These are phyloP conservation scores for Populus tomentosa DNA, from an alignment of 441 rosid genomes.

Conservation along the genomic window DNA sequence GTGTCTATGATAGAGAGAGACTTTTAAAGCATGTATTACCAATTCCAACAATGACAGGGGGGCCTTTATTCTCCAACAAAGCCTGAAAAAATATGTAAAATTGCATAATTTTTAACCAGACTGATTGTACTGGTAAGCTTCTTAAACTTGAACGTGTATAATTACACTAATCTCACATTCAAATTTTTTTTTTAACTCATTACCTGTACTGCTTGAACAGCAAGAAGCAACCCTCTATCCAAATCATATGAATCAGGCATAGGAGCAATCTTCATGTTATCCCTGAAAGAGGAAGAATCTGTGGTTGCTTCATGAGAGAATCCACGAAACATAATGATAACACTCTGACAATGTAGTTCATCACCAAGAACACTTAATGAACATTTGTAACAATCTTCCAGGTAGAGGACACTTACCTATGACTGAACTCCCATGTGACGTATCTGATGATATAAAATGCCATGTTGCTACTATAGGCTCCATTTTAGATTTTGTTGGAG, in stretches of 20 bases:
- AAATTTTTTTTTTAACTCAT: conserved; percentile 10
- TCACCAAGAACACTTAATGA: background rate
- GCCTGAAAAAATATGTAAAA: conserved; percentile 52
- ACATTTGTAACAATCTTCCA: conserved; percentile 3
- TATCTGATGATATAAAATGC: conserved; percentile 62
- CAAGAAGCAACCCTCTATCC: conserved; percentile 97
- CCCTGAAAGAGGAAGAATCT: conserved; percentile 98
- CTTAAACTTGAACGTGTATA: background rate
- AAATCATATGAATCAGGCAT: conserved; percentile 97
- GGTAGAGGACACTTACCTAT: conserved; percentile 56
- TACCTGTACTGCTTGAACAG: conserved; percentile 99
- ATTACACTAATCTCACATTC: background rate
- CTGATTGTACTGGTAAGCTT: conserved; percentile 7
- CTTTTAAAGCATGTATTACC: conserved; percentile 42
- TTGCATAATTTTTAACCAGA: conserved; percentile 16
- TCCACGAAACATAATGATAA: conserved; percentile 35
- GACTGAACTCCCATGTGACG: conserved; percentile 42
- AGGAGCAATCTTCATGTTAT: conserved; percentile 78
- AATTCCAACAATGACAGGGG: conserved; percentile 91
- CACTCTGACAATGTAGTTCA: conserved; percentile 12
- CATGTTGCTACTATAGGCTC: conserved; percentile 86
- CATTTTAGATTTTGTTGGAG: conserved; percentile 96
- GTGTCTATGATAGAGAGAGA: background rate
- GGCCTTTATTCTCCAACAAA: conserved; percentile 84
- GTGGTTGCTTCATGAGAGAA: conserved; percentile 96